Evolutionary conservation across 179 eudicot genomes (phyloP).

Genomic region (Patellifolia procumbens): DNA sequence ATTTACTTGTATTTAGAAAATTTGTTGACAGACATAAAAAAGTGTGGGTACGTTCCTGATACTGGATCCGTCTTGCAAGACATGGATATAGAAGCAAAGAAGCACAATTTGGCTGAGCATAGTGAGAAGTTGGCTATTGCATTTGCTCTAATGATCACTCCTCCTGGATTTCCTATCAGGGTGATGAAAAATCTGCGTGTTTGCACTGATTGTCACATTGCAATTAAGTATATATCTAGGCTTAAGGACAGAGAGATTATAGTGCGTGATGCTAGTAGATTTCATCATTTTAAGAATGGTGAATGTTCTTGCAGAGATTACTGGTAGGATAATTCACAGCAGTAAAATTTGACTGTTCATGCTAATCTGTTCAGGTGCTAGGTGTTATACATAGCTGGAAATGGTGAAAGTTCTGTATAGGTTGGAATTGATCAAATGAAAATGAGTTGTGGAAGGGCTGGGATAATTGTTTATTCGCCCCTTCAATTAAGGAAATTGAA

Average conservation of each 20-base stretch:
- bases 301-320: conserved; percentile 75
- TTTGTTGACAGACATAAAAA: conserved; percentile 53
- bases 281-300: conserved; percentile 79
- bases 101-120: conserved; percentile 62
- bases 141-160: conserved; percentile 72
- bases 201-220: conserved; percentile 74
- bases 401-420: too few relatives aligned
- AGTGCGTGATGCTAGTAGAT: too few relatives aligned
- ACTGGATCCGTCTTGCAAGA: conserved; percentile 64
- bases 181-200: conserved; percentile 84
- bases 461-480: too few relatives aligned
- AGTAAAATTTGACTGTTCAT: conserved; percentile 1
- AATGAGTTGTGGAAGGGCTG: too few relatives aligned
- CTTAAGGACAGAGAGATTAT: conserved; percentile 62
- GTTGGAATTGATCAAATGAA: too few relatives aligned
- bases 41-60: conserved; percentile 68
- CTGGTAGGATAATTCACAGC: conserved; percentile 49
- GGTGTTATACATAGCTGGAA: too few relatives aligned
- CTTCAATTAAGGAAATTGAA: too few relatives aligned
- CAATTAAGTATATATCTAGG: conserved; percentile 68
- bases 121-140: conserved; percentile 82
- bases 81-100: conserved; percentile 68
- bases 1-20: conserved; percentile 60
- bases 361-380: not conserved
- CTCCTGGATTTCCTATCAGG: conserved; percentile 59